Evolutionary conservation across 768 basidiomycete genomes (phyloP), one percentile per base, ranked within the genome.

Genomic region (Serpula lacrymans): DNA sequence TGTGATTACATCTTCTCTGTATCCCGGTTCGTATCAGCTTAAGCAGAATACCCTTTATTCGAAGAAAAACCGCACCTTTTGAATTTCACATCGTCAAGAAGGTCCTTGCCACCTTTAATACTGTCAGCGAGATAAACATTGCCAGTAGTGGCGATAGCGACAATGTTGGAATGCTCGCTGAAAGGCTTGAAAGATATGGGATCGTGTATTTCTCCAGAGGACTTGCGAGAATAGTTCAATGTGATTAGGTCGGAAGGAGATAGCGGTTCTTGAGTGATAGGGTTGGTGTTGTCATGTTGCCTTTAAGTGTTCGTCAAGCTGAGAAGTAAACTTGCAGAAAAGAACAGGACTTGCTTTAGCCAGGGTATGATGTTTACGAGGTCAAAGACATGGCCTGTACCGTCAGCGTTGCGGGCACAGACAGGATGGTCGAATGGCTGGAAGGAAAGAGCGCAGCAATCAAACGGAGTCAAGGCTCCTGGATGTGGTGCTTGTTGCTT

Each of bases 141-240:
- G 12, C 92, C 93, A 1, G 91, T 92, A 0, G 81, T 84, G 5
- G 84, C 82, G 50, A 96, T 82, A 29, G 89, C 88, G 26, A 92
- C 88, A 41, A 99, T 88, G 57, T 97, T 88, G 1, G 95, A 94
- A 59, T 98, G 95, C 47, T 95, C 86, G 57, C 77, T 93, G 74
- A 99, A 96, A 2, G 89, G 86, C 60, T 97, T 98, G 78, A 95
- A 99, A 3, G 92, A 91, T 31, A 99, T 92, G 1, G 96, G 96
- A 60, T 99, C 96, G 59, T 96, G 85, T 10, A 89, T 78, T 61
- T 92, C 87, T 27, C 87, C 87, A 18, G 90, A 80, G 3, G 87
- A 69, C 60, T 94, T 94, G 46, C 90, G 75, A 1, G 83, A 79
- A 54, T 91, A 92, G 55, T 88, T 74, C 22, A 91, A 72, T n/a